Evolutionary conservation across 176 grass and related monocot species (phyloP).

Genomic region (Triticum aestivum): DNA sequence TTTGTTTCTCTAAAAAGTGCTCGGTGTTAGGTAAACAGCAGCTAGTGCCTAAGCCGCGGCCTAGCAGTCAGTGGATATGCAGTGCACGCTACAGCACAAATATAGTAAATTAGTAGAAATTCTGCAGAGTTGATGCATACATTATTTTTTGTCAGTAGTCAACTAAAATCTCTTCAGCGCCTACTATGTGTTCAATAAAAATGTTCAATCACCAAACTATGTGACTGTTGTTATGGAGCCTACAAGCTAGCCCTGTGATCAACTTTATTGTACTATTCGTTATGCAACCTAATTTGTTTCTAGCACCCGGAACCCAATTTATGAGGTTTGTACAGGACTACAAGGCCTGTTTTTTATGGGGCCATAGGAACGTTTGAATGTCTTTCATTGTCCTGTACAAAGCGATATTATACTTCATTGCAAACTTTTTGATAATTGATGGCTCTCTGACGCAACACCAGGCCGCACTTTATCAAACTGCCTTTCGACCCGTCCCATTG

Average conservation of each 20-base stretch:
- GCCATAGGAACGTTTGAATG: background rate
- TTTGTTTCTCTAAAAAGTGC: background rate
- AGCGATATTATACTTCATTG: constrained; percentile 9
- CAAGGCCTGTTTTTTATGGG: background rate
- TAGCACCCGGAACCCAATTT: background rate
- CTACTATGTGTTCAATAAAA: background rate
- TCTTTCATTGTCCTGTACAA: background rate
- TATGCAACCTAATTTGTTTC: background rate
- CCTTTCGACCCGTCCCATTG: constrained; percentile 89
- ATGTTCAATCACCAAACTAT: background rate
- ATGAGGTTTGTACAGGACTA: background rate
- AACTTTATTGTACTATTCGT: background rate
- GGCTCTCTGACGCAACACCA: constrained; percentile 29
- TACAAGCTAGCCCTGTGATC: background rate
- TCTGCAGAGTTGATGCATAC: background rate
- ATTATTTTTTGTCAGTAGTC: background rate
- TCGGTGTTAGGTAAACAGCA: background rate
- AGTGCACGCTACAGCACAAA: background rate
- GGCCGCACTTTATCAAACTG: constrained; percentile 91
- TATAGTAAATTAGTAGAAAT: background rate
- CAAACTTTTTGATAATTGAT: constrained; percentile 14
- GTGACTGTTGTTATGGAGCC: background rate
- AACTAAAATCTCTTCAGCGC: background rate
- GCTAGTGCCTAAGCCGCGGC: background rate
- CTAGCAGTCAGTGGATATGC: background rate